A percentile compares a stretch with the other conserved stretches of the same genome.
These are phyloP conservation scores for Acacia acuminata DNA, from an alignment of 306 rosid species.

Conservation along the genomic window DNA sequence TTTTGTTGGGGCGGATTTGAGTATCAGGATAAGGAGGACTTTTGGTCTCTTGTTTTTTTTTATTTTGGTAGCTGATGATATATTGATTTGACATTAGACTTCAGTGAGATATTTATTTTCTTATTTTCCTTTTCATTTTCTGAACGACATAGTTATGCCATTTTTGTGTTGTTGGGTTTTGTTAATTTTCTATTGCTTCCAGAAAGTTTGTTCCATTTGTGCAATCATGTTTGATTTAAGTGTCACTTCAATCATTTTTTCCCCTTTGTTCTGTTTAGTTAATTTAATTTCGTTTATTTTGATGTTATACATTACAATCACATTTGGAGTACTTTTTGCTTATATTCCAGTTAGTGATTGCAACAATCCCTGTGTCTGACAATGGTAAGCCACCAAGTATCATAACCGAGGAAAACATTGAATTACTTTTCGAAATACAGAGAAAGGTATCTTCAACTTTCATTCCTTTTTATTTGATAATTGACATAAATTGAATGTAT, in stretches of 20 bases:
- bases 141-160: neutral
- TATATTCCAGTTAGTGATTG: slow-evolving; percentile 73
- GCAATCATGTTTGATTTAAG: neutral
- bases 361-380: slow-evolving; percentile 63
- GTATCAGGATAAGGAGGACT: neutral
- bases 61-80: neutral
- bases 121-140: neutral
- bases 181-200: neutral
- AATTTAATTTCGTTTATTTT: neutral
- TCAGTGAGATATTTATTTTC: neutral
- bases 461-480: slow-evolving; percentile 25
- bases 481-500: slow-evolving; percentile 23
- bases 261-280: neutral
- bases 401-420: slow-evolving; percentile 81
- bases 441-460: slow-evolving; percentile 63
- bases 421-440: slow-evolving; percentile 85
- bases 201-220: slow-evolving; percentile 10
- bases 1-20: neutral
- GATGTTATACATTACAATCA: slow-evolving; percentile 19
- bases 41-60: neutral
- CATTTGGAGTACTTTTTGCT: slow-evolving; percentile 24
- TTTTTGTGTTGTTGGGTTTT: neutral
- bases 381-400: slow-evolving; percentile 71
- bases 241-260: neutral
- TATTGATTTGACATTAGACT: neutral